Evolutionary conservation across 139 green algal genomes (phyloP), one percentile per base, ranked within the genome.

Genomic region (Coccomyxa sp.): DNA sequence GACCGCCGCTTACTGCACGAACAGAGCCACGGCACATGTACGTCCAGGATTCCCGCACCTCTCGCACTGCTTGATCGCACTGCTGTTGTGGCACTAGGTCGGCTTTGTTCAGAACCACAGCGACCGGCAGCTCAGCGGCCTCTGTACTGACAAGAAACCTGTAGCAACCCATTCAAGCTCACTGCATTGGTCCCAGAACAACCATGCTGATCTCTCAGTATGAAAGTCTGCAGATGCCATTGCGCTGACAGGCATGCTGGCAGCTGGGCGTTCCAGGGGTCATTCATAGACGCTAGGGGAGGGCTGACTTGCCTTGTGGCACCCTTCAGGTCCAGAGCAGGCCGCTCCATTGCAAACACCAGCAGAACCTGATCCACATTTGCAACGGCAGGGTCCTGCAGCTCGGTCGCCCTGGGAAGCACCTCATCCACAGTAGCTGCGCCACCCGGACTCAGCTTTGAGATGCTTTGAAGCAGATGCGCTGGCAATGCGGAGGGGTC

Each of bases 351-450:
- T 2, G 95, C 89, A 72, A 99, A 97, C 0, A 98, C 86, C 70
- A 99, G 79, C 82, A 98, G 55, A 58, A 97, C 84, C 69, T 98
- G 91, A 44, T 97, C 91, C 0, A 98, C 91, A 78, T 99, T 99
- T 50, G 96, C 95, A 24, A 99, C 86, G 0, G 87, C 77, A 0
- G 95, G 94, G 76, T 98, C 94, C 2, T 76, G 33, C 68, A 98
- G 85, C 76, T 93, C 86, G 38, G 73, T 91, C 39, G 27, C 44
- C 18, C 95, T 88, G 0, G 83, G 81, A 41, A 92, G 68, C n/a
- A 98, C 89, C 39, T 91, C 87, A 41, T 91, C 81, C 33, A 98
- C 93, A 58, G 92, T 89, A 2, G 86, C 91, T 75, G 82, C 34
- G 78, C 79, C 76, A 18, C 85, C n/a, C n/a, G n/a, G n/a, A n/a